Evolutionary conservation across 306 rosid species (phyloP).

Genomic region (Cyclanthera cordifolia): DNA sequence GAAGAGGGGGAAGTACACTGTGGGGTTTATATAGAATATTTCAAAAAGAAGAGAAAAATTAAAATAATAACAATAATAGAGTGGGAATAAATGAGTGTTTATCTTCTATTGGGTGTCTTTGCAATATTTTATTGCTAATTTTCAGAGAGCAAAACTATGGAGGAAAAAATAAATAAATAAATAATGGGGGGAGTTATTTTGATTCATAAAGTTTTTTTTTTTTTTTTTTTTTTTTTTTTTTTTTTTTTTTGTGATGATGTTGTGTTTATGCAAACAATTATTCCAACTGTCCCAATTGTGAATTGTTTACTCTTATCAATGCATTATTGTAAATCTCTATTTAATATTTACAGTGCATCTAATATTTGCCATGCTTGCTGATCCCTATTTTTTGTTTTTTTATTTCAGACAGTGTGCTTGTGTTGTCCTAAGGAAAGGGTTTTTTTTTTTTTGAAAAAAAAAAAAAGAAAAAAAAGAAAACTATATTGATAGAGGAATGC

Average conservation of each 20-base stretch:
- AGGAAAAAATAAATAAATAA: too few species aligned
- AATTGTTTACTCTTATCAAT: slow-evolving; percentile 37
- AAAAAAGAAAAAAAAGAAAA: too few species aligned
- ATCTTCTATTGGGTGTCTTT: slow-evolving; percentile 34
- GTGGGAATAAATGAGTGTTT: slow-evolving; percentile 50
- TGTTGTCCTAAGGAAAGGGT: too few species aligned
- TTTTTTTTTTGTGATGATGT: neutral
- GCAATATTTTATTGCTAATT: slow-evolving; percentile 30
- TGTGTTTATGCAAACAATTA: slow-evolving; percentile 24
- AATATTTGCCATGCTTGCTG: neutral
- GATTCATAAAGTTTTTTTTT: too few species aligned
- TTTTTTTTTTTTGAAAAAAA: too few species aligned
- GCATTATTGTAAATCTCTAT: slow-evolving; percentile 52
- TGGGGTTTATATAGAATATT: slow-evolving; percentile 51
- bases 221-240: too few species aligned
- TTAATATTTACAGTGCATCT: neutral
- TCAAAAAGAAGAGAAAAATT: slow-evolving; percentile 13
- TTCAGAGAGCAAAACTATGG: slow-evolving; percentile 21
- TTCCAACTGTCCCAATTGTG: slow-evolving; percentile 25
- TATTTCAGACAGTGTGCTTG: neutral
- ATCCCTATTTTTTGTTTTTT: neutral
- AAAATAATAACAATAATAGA: neutral
- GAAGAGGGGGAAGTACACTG: slow-evolving; percentile 21
- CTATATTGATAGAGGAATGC: too few species aligned
- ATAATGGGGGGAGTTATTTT: neutral